Evolutionary conservation across 1,284 basidiomycete species (phyloP), one percentile per base, ranked within the genome.

Genomic region (Salmacisia buchloeana): DNA sequence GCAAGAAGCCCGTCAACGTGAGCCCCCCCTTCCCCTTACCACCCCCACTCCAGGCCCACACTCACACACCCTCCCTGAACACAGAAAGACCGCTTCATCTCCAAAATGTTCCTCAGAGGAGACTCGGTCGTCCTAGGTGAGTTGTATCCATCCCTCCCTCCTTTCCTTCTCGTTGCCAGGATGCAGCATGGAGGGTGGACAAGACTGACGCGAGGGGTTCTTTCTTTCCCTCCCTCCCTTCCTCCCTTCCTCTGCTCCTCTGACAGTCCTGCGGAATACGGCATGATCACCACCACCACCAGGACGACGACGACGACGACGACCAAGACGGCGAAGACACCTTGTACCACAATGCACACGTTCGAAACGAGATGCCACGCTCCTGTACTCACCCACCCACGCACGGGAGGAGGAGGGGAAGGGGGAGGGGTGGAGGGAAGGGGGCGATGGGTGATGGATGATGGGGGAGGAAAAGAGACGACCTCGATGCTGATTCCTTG

Each of bases 1-100:
- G 91, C 80, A 96, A 96, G 83, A 97, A 97, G 82, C 91, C 96
- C 2, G 88, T 98, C 66, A 97, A 98, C 85, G 71, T 72, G 45
- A 59, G 71, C n/a, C n/a, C n/a, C n/a, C n/a, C n/a, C n/a, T n/a
- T n/a, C n/a, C n/a, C n/a, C n/a, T n/a, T n/a, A n/a, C n/a, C n/a
- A n/a, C n/a, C n/a, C n/a, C n/a, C n/a, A n/a, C n/a, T n/a, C n/a
- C n/a, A n/a, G n/a, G n/a, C n/a, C n/a, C n/a, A n/a, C n/a, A n/a
- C n/a, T n/a, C n/a, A n/a, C n/a, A n/a, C n/a, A n/a, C n/a, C n/a
- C n/a, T n/a, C n/a, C n/a, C n/a, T 4, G 25, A 52, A 21, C 46
- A 35, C 65, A 72, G 71, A 79, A 79, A 63, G 77, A 99, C 83
- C 86, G 96, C 46, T 98, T 98, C 83, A 96, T 99, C 80, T 96